Percentiles rank a stretch among this genome's conserved stretches.
Evolutionary conservation across 352 stramenopile species (phyloP).

Genomic region (Elongisporangium senticosum): DNA sequence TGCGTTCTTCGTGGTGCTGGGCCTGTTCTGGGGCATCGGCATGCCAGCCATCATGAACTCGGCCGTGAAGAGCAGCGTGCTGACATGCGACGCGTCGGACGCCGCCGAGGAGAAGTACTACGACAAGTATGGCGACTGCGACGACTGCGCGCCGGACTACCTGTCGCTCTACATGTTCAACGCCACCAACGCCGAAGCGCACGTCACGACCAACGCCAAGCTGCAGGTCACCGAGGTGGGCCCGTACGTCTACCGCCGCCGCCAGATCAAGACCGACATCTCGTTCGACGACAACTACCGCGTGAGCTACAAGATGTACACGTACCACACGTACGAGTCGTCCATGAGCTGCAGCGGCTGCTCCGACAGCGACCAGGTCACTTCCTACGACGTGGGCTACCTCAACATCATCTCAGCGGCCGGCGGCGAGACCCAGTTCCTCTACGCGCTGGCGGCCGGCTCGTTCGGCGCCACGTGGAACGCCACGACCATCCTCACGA

Average conservation of each 20-base stretch:
- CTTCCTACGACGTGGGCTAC: conserved; percentile 59
- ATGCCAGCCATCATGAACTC: conserved; percentile 47
- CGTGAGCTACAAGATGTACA: conserved; percentile 76
- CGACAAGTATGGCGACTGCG: conserved; percentile 66
- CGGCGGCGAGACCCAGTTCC: conserved; percentile 54
- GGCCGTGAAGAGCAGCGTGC: conserved; percentile 29
- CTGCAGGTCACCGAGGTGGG: conserved; percentile 61
- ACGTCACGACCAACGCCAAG: conserved; percentile 40
- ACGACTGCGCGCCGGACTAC: conserved; percentile 76
- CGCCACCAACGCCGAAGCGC: conserved; percentile 65
- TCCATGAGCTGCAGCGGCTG: conserved; percentile 51
- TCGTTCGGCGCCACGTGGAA: conserved; percentile 33
- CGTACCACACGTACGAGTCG: conserved; percentile 55
- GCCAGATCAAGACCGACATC: conserved; percentile 58
- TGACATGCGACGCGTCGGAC: conserved; percentile 32
- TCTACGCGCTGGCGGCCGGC: conserved; percentile 30
- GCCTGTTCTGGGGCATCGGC: conserved; percentile 47
- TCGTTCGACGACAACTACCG: conserved; percentile 43
- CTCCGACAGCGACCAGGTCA: conserved; percentile 46
- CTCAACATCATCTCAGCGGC: conserved; percentile 58
- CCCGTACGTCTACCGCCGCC: conserved; percentile 64
- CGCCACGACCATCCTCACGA: conserved; percentile 13
- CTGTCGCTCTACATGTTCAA: conserved; percentile 64
- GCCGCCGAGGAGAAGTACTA: conserved; percentile 35
- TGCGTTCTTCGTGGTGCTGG: conserved; percentile 29